A percentile compares a stretch with the other conserved stretches of the same genome.
phyloP scores from a whole-genome alignment of 345 rosid species.

The Eucalyptus tenuipes region DNA sequence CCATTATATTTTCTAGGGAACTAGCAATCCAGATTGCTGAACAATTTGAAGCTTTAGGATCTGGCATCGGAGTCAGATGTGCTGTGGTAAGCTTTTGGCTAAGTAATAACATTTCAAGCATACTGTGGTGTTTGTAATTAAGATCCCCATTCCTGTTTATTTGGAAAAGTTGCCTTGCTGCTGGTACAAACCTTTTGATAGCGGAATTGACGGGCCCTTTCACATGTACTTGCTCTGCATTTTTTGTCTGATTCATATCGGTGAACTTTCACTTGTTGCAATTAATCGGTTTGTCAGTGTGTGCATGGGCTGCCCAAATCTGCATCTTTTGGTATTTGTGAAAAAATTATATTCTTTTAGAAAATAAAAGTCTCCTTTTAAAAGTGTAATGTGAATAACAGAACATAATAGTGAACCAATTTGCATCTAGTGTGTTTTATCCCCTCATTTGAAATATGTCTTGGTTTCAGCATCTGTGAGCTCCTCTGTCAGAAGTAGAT shows the following conservation, averaged over 20 bases:
- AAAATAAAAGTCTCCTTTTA: background rate
- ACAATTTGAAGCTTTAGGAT: slow-evolving; percentile 88
- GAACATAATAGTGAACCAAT: background rate
- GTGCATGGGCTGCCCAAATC: background rate
- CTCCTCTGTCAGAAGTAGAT: background rate
- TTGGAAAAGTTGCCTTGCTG: background rate
- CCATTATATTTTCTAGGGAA: slow-evolving; percentile 35
- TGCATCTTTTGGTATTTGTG: background rate
- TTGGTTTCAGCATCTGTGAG: background rate
- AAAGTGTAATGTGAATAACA: background rate
- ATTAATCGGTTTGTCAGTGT: background rate
- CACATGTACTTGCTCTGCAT: background rate
- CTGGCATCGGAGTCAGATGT: slow-evolving; percentile 67
- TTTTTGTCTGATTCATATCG: background rate
- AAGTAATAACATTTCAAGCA: background rate
- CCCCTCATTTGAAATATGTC: background rate
- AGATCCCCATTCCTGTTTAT: background rate
- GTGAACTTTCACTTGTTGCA: background rate
- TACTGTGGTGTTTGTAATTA: background rate
- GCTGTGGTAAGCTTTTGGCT: slow-evolving; percentile 55
- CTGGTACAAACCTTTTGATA: background rate
- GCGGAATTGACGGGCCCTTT: background rate
- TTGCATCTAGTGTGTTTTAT: background rate
- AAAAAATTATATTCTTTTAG: background rate
- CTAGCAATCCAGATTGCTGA: slow-evolving; percentile 94